phyloP scores from a whole-genome alignment of 306 rosid genomes.

The Casuarina cunninghamiana region DNA sequence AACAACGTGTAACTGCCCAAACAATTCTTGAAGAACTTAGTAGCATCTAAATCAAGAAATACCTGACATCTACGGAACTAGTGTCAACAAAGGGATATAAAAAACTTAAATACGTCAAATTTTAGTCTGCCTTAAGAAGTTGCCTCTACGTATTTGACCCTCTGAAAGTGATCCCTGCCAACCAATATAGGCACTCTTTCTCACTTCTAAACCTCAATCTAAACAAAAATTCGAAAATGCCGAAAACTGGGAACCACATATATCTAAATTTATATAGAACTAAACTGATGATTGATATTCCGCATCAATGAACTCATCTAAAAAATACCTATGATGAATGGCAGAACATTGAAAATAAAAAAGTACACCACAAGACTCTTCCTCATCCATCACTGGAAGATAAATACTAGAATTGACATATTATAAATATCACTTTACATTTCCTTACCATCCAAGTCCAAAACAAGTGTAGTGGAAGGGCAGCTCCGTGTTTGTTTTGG shows the following conservation, averaged over 20 bases:
- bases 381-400: not conserved
- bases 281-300: not conserved
- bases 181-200: no score
- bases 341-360: not conserved
- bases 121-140: no score
- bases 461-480: constrained; percentile 87
- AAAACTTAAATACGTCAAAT: no score
- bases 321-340: not conserved
- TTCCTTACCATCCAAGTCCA: constrained; percentile 95
- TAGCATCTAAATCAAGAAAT: no score
- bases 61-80: no score
- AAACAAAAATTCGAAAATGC: not conserved
- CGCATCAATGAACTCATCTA: not conserved
- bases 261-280: not conserved
- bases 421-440: constrained; percentile 1
- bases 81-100: no score
- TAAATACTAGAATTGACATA: not conserved
- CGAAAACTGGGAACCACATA: not conserved
- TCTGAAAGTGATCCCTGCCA: no score
- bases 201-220: not conserved
- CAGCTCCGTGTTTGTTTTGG: constrained; percentile 99
- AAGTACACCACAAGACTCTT: not conserved
- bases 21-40: no score
- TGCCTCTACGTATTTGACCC: no score
- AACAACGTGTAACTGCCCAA: no score